Percentiles rank a stretch among this genome's conserved stretches.
Evolutionary conservation across 306 rosid genomes (phyloP).

Genomic region (Mimosa bimucronata): DNA sequence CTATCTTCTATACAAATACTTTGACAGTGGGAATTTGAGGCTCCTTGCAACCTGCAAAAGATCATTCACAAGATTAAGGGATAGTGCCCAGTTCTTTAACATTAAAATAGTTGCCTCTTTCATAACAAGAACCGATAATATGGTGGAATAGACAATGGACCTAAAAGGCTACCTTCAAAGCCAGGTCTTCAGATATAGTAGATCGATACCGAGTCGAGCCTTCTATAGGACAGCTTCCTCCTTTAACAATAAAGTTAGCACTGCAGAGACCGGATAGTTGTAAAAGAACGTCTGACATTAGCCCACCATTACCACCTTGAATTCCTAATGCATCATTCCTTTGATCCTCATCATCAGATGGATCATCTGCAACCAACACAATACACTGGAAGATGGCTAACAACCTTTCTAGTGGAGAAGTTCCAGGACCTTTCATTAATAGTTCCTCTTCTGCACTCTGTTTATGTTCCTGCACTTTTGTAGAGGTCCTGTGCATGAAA

Average conservation of each 20-base stretch:
- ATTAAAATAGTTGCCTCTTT: not conserved
- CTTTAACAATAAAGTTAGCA: constrained; percentile 81
- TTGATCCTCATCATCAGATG: constrained; percentile 61
- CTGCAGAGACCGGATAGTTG: constrained; percentile 89
- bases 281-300: constrained; percentile 84
- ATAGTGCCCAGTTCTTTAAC: constrained; percentile 11
- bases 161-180: constrained; percentile 61
- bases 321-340: constrained; percentile 47
- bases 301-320: constrained; percentile 50
- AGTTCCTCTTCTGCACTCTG: constrained; percentile 79
- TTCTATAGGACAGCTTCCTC: constrained; percentile 86
- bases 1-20: constrained; percentile 77
- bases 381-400: constrained; percentile 93
- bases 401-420: constrained; percentile 90
- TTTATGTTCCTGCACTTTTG: constrained; percentile 68
- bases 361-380: constrained; percentile 67
- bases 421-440: constrained; percentile 93
- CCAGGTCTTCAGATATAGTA: constrained; percentile 75
- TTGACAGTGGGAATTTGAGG: constrained; percentile 84
- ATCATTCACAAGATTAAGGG: not conserved
- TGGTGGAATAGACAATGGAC: constrained; percentile 4
- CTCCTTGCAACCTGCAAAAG: constrained; percentile 89
- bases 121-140: not conserved
- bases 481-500: constrained; percentile 57
- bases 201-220: constrained; percentile 86